A percentile compares a stretch with the other conserved stretches of the same genome.
phyloP scores from a whole-genome alignment of 1,139 yeast genomes.

The Taiozyma sp. region DNA sequence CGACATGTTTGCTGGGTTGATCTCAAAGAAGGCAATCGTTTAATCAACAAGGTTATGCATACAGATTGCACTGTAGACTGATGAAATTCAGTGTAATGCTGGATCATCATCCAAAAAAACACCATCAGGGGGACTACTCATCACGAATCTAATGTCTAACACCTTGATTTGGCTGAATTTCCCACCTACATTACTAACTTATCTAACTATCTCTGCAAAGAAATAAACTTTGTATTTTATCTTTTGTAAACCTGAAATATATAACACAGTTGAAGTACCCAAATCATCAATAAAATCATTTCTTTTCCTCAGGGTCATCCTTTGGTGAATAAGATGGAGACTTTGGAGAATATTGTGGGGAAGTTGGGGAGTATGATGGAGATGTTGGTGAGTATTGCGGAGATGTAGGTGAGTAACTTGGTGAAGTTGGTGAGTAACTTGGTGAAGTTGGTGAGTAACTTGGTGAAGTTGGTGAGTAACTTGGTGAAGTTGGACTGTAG shows the following conservation, averaged over 20 bases:
- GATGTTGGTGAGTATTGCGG: constrained; percentile 70
- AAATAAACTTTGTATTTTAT: not conserved
- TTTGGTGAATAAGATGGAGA: constrained; percentile 61
- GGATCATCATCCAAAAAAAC: not conserved
- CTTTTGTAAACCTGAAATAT: not conserved
- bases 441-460: constrained; percentile 60
- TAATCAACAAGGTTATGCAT: not conserved
- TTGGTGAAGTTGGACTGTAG: constrained; percentile 55
- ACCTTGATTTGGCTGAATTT: too few relatives aligned
- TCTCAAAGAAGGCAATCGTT: constrained; percentile 48
- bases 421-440: constrained; percentile 52
- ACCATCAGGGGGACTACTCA: too few relatives aligned
- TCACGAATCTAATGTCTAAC: too few relatives aligned
- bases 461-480: constrained; percentile 61
- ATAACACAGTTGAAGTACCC: constrained; percentile 5
- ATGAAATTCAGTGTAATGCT: not conserved
- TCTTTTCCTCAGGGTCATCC: constrained; percentile 34
- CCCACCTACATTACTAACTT: too few relatives aligned
- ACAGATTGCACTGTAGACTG: not conserved
- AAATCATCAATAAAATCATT: constrained; percentile 3
- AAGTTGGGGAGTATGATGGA: constrained; percentile 69
- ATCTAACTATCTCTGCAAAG: too few relatives aligned
- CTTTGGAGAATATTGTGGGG: constrained; percentile 63
- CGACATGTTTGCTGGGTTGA: constrained; percentile 88
- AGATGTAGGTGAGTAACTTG: constrained; percentile 57